phyloP scores from a whole-genome alignment of 768 basidiomycete species.

The Lactarius sp. region DNA sequence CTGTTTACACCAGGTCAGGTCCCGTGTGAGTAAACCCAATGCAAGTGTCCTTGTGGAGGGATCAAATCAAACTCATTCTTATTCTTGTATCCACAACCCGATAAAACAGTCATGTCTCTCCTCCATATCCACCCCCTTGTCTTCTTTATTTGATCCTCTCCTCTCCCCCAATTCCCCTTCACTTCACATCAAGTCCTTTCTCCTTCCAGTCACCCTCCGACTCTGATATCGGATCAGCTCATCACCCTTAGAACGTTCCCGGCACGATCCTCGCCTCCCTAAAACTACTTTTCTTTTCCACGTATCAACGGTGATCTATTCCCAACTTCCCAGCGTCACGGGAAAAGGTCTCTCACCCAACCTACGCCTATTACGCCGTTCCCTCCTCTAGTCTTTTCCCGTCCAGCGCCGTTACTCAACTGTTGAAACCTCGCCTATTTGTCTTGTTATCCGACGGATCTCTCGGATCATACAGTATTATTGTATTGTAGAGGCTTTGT shows the following conservation, averaged over 20 bases:
- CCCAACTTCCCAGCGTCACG: neutral
- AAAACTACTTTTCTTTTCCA: too few species aligned
- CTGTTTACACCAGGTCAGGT: neutral
- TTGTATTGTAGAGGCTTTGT: conserved; percentile 12
- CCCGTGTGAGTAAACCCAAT: neutral
- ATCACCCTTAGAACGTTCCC: neutral
- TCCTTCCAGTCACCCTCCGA: neutral
- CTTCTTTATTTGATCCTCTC: neutral
- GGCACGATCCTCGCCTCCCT: neutral
- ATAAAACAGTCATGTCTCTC: neutral
- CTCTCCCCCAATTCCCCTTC: neutral
- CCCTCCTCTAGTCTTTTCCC: neutral
- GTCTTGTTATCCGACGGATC: conserved; percentile 1
- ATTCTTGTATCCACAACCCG: neutral
- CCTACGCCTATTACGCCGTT: too few species aligned
- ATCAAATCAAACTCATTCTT: neutral
- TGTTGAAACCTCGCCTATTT: neutral
- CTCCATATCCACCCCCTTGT: neutral
- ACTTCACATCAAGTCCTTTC: neutral
- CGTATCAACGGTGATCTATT: neutral
- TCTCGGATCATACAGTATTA: conserved; percentile 1
- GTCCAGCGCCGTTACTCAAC: neutral
- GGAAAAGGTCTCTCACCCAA: neutral
- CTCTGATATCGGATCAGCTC: neutral
- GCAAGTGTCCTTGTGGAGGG: too few species aligned